phyloP scores from a whole-genome alignment of 176 grass and related monocot genomes.

The Bromus sterilis region DNA sequence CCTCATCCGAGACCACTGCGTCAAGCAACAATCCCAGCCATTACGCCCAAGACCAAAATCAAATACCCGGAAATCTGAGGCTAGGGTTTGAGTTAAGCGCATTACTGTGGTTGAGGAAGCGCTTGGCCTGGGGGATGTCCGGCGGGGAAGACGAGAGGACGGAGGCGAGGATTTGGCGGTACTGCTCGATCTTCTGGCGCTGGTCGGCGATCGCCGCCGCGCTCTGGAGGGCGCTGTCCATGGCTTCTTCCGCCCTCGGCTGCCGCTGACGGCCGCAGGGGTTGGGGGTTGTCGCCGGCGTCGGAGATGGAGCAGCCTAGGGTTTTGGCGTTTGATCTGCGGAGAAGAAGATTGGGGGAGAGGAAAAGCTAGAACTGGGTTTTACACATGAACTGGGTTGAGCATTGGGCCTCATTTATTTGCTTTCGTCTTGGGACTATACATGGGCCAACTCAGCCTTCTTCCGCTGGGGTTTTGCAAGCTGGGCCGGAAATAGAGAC shows the following conservation, averaged over 20 bases:
- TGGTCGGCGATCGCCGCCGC: conserved; percentile 74
- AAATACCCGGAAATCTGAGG: background rate
- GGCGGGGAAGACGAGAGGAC: conserved; percentile 68
- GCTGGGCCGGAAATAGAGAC: too few species aligned
- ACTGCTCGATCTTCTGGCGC: conserved; percentile 97
- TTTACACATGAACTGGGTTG: background rate
- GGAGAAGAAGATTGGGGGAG: background rate
- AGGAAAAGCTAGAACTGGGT: background rate
- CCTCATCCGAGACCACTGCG: conserved; percentile 91
- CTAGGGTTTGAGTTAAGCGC: background rate
- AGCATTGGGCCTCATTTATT: too few species aligned
- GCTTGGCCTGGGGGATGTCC: conserved; percentile 83
- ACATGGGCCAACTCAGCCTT: too few species aligned
- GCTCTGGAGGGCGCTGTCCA: conserved; percentile 71
- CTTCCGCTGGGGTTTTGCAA: too few species aligned
- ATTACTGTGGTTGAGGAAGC: conserved; percentile 94
- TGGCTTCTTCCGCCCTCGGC: conserved; percentile 7
- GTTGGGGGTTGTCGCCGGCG: conserved; percentile 5
- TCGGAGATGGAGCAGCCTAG: conserved; percentile 4
- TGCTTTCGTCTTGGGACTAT: too few species aligned
- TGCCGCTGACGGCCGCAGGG: background rate
- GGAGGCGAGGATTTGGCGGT: conserved; percentile 90
- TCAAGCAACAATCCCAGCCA: background rate
- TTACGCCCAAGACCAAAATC: background rate
- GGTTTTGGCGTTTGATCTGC: conserved; percentile 33